Evolutionary conservation across 495 filamentous ascomycete genomes (phyloP), one percentile per base, ranked within the genome.

Genomic region (Neurospora pannonica): DNA sequence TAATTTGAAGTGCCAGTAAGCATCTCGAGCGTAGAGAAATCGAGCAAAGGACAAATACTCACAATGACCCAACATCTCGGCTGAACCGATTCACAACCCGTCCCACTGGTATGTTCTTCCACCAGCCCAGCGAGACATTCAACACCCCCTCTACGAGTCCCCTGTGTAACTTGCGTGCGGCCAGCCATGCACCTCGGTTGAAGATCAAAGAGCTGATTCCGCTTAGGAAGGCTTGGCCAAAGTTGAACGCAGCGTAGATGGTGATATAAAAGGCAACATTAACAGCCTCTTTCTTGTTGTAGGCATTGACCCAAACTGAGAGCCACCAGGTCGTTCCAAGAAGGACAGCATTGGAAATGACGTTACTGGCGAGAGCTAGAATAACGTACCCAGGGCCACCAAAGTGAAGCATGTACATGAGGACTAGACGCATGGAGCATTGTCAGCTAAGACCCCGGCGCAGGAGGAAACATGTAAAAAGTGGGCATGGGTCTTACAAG

Each of bases 51-150:
- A 34, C 17, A 42, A 24, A 34, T 36, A 76, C 75, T 74, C 74
- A 76, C 75, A 88, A 78, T 0, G 83, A 84, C 39, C 82, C 80
- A 62, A 89, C 77, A 76, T 90, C 89, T 17, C 85, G 82, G 4
- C 85, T 84, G 72, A 90, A 87, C 24, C 89, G 83, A 75, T 90
- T 89, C 40, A 88, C 82, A 60, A 90, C 85, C n/a, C 85, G 82
- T 2, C 89, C 89, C 10, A 87, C 73, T 1, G 89, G 87, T 15
- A 85, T 85, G 15, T 85, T 85, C 79, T 89, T 87, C 73, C 87
- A 88, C 82, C 87, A 90, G 4, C 83, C 81, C 21, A 89, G 81
- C 9, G 88, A 85, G 19, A 87, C 86, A 38, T 82, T 83, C 72
- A 89, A 75, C 5, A 89, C 80, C 6, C 81, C 80, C 36, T 75